Base-by-base conservation (phyloP, 495 filamentous ascomycete species). In the Aspergillus incahuasiensis region DNA sequence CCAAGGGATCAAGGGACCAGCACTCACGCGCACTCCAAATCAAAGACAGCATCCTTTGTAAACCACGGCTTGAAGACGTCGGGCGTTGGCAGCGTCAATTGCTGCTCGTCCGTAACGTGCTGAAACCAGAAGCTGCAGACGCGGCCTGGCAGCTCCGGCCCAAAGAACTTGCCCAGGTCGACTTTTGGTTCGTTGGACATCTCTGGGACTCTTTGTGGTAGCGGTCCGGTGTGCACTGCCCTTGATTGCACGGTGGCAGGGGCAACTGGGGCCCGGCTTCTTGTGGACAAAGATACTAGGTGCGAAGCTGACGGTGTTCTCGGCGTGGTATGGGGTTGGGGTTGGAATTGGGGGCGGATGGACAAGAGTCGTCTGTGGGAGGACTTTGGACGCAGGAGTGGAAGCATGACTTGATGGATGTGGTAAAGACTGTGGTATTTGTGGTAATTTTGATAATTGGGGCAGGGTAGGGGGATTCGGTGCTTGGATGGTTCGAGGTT, bases 1-100 rank as follows among this genome's bases (percentile, higher is more conserved):
- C n/a, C n/a, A n/a, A n/a, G n/a, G n/a, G n/a, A 28, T 28, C 25
- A 28, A 28, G 25, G 25, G 25, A 3, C 25, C 25, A 28, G 8
- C 3, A 61, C 65, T 52, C 57, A 70, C 69, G 62, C 55, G 55
- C 69, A 72, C 21, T 54, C 50, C 35, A 65, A 30, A 32, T 72
- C 69, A 34, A 72, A 72, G 0, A 52, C 49, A 0, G 49, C 43
- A 30, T 70, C 63, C 5, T 56, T 56, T n/a, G 15, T 55, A 25
- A 71, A 71, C 65, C 67, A 71, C 6, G 19, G 54, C 9, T 19
- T 50, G 38, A 43, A 35, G 6, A 43, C 46, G 2, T 50, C 39
- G 1, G 3, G 5, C 6, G n/a, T 50, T 3, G 54, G 54, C 5
- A 56, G 22, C 0, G 54, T 56, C 2, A 56, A 25, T 15, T 22